Percentiles rank a stretch among this genome's conserved stretches.
Conservation (phyloP, 148 eudicot species). For the Suaeda aralocaspica region DNA sequence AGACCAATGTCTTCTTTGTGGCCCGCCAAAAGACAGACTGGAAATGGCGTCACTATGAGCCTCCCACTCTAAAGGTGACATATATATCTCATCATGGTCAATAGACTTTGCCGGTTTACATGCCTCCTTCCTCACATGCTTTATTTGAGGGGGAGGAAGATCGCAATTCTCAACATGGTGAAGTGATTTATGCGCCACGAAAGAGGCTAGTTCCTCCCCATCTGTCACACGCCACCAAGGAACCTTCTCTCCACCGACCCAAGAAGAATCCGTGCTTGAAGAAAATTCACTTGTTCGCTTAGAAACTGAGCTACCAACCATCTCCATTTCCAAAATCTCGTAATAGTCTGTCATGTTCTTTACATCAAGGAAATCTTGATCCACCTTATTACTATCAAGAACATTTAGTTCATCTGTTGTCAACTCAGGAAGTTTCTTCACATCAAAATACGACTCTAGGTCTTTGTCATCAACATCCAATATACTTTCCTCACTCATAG, state of each 20-base stretch:
- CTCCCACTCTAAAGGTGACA: slow-evolving; percentile 32
- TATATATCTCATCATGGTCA: slow-evolving; percentile 31
- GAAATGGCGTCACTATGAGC: slow-evolving; percentile 24
- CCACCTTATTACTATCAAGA: slow-evolving; percentile 27
- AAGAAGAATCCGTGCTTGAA: slow-evolving; percentile 38
- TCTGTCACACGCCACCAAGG: slow-evolving; percentile 94
- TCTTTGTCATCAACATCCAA: slow-evolving; percentile 10
- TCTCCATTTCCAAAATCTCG: slow-evolving; percentile 51
- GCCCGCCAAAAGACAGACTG: slow-evolving; percentile 27
- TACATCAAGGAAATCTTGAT: slow-evolving; percentile 38
- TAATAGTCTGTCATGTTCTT: slow-evolving; percentile 44
- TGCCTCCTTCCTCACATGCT: slow-evolving; percentile 33
- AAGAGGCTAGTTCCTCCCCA: slow-evolving; percentile 60
- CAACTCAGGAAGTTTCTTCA: slow-evolving; percentile 29
- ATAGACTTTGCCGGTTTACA: slow-evolving; percentile 22
- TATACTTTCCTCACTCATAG: slow-evolving; percentile 17
- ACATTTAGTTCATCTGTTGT: slow-evolving; percentile 26
- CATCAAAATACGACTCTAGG: slow-evolving; percentile 24
- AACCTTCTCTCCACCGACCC: slow-evolving; percentile 50
- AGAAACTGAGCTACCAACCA: slow-evolving; percentile 39
- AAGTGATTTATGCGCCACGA: slow-evolving; percentile 72
- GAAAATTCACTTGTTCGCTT: slow-evolving; percentile 37
- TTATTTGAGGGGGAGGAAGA: slow-evolving; percentile 64
- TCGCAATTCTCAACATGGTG: slow-evolving; percentile 73
- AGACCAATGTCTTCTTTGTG: slow-evolving; percentile 27